Evolutionary conservation across 192 early-diverging fungal genomes (phyloP), one percentile per base, ranked within the genome.

Genomic region (Geranomyces variabilis): DNA sequence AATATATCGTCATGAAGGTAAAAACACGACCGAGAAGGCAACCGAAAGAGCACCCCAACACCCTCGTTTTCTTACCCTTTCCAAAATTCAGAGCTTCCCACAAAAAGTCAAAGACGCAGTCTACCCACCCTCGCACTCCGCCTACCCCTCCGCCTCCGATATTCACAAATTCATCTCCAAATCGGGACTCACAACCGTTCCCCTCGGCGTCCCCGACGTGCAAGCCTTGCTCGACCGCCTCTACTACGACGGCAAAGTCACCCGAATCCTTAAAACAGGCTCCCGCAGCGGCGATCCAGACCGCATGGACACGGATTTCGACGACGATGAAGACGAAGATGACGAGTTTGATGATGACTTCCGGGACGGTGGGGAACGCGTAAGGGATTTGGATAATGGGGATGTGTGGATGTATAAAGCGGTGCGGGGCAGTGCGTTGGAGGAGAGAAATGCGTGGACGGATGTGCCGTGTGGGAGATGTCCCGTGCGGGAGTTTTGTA

Each of bases 391-490:
- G 60, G 76, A 80, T 31, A 68, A 70, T 5, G 36, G 36, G 3
- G 82, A 91, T 19, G 24, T 71, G 43, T 92, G 83, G 80, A 89
- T 89, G 79, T 93, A 94, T 73, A 87, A 87, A 56, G 90, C 90
- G n/a, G 69, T 91, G 9, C 77, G 87, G 15, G 81, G 79, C 19
- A 57, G 60, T 17, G 74, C 24, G 63, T 59, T 63, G 14, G 70
- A 65, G 2, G 77, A 61, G 59, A 61, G 58, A 36, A 74, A 72
- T 46, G 73, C 59, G 60, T 84, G 77, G 74, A 75, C 91, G 29
- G 92, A 94, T 49, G 83, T 90, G 10, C 95, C 96, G 2, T 98
- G 96, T 70, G 96, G 96, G 6, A 84, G 80, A 30, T 98, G 96
- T 67, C 92, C 94, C 15, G 93, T 96, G 1, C 88, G 84, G 47